Base-by-base conservation (phyloP, 1,284 basidiomycete species). In the Ceratobasidium sp. region DNA sequence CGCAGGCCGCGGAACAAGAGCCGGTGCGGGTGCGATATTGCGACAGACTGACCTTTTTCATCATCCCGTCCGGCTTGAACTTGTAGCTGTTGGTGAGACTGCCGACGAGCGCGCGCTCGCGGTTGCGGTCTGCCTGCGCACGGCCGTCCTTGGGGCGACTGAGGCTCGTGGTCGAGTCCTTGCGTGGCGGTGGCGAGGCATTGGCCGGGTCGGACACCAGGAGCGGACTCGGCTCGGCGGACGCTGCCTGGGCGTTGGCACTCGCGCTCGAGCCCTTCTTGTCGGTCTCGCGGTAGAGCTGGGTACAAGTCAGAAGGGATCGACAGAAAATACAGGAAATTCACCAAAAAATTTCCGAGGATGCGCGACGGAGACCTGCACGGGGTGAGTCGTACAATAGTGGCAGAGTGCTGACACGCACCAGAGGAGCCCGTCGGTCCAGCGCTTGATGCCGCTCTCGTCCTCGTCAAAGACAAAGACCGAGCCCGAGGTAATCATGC, bases 401-500 rank as follows among this genome's bases (percentile, higher is more conserved):
- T 64, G 67, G 68, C 85, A 1, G 88, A 88, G 81, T 7, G 20
- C 60, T 33, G 7, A 38, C 4, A 73, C 69, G 4, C n/a, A 73
- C 97, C 97, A 99, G 82, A 95, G 94, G 84, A 96, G 93, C 5
- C 97, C 97, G 85, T 99, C 97, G 0, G 97, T 99, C 97, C 97
- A 99, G 68, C 97, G 90, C 87, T 98, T 98, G 88, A 99, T 99
- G 50, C 96, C 96, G 82, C 95, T 96, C 85, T 98, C 96, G 81
- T 95, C 93, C 87, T 98, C 97, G 85, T 99, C 96, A 83, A 99
- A 99, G 78, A 99, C 97, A 83, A 98, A 99, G 44, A 99, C 95
- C 3, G 94, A 94, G 77, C 97, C 97, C 8, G 94, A 96, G 41
- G 92, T 91, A 83, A 99, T 97, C 91, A 97, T 94, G 81, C 92